Conservation (phyloP, 208 protist genomes). For the Leishmania major region DNA sequence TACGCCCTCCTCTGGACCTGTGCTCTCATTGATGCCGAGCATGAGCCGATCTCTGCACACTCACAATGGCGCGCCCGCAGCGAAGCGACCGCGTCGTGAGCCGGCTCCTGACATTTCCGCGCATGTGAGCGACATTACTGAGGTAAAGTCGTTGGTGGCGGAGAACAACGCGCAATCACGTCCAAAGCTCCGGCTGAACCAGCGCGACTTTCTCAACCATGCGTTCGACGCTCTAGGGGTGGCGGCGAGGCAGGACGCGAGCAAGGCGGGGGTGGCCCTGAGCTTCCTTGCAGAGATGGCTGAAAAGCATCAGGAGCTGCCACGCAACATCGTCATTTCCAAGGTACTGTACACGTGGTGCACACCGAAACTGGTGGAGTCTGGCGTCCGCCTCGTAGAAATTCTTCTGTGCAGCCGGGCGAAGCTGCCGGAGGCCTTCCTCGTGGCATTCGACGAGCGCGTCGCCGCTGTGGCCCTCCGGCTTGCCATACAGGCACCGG, state of each 20-base stretch:
- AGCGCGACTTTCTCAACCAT: conserved; percentile 71
- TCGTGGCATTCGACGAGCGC: conserved; percentile 58
- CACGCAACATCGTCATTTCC: conserved; percentile 53
- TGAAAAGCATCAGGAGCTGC: conserved; percentile 46
- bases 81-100: conserved; percentile 26
- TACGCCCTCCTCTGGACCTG: background rate
- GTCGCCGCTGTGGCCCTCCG: conserved; percentile 75
- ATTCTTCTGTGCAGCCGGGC: conserved; percentile 30
- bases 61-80: conserved; percentile 5
- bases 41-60: background rate
- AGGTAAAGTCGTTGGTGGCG: conserved; percentile 49
- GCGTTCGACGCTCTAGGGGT: conserved; percentile 50
- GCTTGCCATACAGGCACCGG: conserved; percentile 25
- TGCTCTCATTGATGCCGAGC: background rate
- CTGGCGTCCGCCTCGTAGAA: conserved; percentile 35
- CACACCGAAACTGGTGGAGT: conserved; percentile 25
- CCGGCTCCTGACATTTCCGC: conserved; percentile 44
- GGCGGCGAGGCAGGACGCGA: conserved; percentile 25
- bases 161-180: conserved; percentile 67
- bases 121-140: conserved; percentile 41
- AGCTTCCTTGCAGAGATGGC: conserved; percentile 56
- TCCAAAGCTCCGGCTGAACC: conserved; percentile 44
- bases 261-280: conserved; percentile 19
- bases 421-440: conserved; percentile 29
- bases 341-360: conserved; percentile 70